Base-by-base conservation (phyloP, 2,329 filamentous ascomycete species). In the Penicillium sp. region DNA sequence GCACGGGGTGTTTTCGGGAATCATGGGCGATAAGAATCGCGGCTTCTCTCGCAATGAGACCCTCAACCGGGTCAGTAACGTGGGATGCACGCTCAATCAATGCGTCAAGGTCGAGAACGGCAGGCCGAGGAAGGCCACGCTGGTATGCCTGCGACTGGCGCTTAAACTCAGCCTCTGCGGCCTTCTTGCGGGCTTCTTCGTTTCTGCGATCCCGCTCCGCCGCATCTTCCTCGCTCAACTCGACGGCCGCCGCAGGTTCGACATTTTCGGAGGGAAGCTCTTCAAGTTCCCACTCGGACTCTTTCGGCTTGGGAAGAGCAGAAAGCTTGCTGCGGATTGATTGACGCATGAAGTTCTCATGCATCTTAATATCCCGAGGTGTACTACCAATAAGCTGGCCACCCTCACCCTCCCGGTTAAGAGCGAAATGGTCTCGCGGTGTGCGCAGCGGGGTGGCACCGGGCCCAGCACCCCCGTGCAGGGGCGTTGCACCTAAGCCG, bases 61-160 rank as follows among this genome's bases (percentile, higher is more conserved):
- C 78, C 62, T 87, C 79, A n/a, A 86, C 79, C 0, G 85, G 81
- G 63, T 92, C 84, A 2, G 78, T 66, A 4, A 87, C 73, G 11
- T 79, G 71, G 2, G 81, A 79, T 0, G 87, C 88, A 28, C 78
- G 79, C 56, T 84, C 81, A 46, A 91, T 68, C 58, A 97, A 74
- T 1, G 79, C 78, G 45, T 85, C 77, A 20, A 94, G 72, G 68
- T 97, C 87, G 13, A 97, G 78, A 2, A 80, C 74, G 1, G 80
- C 79, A 1, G 94, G 91, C 40, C 92, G 82, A 7, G 94, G 94
- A 11, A 99, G 77, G 4, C 82, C 83, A 61, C 82, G 85, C 73
- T 97, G 92, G 71, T 96, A 85, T n/a, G 95, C 92, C 66, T 95
- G 91, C 1, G 89, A 95, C 63, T 94, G 86, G 45, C 92, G 82